Evolutionary conservation across 148 eudicot species (phyloP).

Genomic region (Persicaria maculosa): DNA sequence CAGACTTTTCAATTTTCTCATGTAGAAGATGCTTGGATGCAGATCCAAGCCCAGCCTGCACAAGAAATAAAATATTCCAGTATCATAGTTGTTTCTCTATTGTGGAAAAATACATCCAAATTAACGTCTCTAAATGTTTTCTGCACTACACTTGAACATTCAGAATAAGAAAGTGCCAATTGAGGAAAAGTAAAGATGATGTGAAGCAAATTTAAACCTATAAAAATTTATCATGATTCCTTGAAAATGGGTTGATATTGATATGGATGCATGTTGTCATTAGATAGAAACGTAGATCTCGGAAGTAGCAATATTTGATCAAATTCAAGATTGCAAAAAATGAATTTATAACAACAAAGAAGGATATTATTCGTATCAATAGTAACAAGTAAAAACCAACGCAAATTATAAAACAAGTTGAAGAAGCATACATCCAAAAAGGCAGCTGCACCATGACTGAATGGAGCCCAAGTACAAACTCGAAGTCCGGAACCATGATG

Average conservation of each 20-base stretch:
- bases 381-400: not conserved
- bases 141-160: not conserved
- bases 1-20: slow-evolving; percentile 20
- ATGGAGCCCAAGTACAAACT: too few species aligned
- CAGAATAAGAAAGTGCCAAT: too few species aligned
- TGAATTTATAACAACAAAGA: not conserved
- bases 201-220: not conserved
- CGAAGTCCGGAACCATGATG: too few species aligned
- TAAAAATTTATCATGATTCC: not conserved
- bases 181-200: not conserved
- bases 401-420: slow-evolving; percentile 13
- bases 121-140: not conserved
- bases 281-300: not conserved
- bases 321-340: not conserved
- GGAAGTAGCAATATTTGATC: not conserved
- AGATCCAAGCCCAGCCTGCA: slow-evolving; percentile 49
- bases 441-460: slow-evolving; percentile 26
- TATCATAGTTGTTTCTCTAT: slow-evolving; percentile 1
- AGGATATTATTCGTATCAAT: not conserved
- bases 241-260: not conserved
- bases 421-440: slow-evolving; percentile 39
- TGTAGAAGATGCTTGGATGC: slow-evolving; percentile 26
- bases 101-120: not conserved
- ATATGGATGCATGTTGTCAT: not conserved
- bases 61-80: not conserved